Percentiles rank a stretch among this genome's conserved stretches.
Evolutionary conservation across 192 early-diverging fungal species (phyloP).

Genomic region (Physocladia obscura): DNA sequence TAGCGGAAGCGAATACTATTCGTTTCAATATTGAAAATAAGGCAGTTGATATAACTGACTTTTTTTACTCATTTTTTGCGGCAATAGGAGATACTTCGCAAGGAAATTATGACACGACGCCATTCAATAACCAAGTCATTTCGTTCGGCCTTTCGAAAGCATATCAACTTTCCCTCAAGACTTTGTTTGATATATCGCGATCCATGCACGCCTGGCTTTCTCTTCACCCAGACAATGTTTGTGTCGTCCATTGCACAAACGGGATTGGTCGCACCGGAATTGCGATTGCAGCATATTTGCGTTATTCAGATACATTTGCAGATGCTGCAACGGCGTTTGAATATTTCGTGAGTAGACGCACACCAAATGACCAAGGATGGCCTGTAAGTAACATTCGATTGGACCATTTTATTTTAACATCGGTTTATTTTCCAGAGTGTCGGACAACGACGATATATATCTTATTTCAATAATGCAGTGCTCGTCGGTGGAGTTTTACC

Average conservation of each 20-base stretch:
- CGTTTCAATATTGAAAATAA: too few species aligned
- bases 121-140: slow-evolving; percentile 51
- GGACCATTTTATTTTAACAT: too few species aligned
- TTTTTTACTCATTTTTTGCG: background rate
- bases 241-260: slow-evolving; percentile 57
- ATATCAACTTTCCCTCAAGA: slow-evolving; percentile 47
- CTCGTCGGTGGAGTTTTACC: slow-evolving; percentile 46
- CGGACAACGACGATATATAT: slow-evolving; percentile 48
- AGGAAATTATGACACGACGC: slow-evolving; percentile 47
- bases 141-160: slow-evolving; percentile 50
- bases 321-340: slow-evolving; percentile 53
- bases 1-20: too few species aligned
- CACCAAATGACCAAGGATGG: slow-evolving; percentile 39
- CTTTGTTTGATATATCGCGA: slow-evolving; percentile 54
- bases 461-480: slow-evolving; percentile 57
- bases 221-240: slow-evolving; percentile 47
- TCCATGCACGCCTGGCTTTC: slow-evolving; percentile 58
- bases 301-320: slow-evolving; percentile 41
- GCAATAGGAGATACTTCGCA: slow-evolving; percentile 46
- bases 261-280: slow-evolving; percentile 47
- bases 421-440: too few species aligned
- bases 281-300: slow-evolving; percentile 50
- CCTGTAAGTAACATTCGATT: too few species aligned
- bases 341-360: slow-evolving; percentile 44
- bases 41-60: too few species aligned